Evolutionary conservation across 2,329 filamentous ascomycete genomes (phyloP), one percentile per base, ranked within the genome.

Genomic region (Massarina eburnea): DNA sequence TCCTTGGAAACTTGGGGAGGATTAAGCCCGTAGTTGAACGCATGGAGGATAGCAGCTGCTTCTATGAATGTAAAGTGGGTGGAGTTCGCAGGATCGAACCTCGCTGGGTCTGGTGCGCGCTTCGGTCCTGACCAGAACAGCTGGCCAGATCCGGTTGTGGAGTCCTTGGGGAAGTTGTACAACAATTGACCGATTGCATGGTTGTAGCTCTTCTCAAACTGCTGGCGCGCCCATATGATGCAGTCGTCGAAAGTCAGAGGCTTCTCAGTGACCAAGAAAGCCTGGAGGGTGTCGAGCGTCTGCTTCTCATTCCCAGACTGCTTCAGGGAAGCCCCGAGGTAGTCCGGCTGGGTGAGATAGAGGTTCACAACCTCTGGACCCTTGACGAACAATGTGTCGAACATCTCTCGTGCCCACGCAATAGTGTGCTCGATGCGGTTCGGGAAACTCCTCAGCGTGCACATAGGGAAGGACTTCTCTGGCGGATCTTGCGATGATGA

Each of bases 351-450:
- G 1, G 86, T 89, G 57, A 99, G 79, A 70, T 99, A 96, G 47
- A 95, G 79, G 70, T 99, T 99, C 66, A 94, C 92, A 27, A 91
- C 88, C 73, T 97, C 91, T 0, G 94, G 88, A 24, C 91, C 91
- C 59, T 92, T 94, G 59, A 95, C 91, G 62, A 97, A 99, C 58
- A 86, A 90, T 21, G 85, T 86, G 74, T 97, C 91, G 73, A 99
- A 99, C 55, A 96, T 81, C 70, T 97, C 94, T 62, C 95, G 89
- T 30, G 91, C 86, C 94, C 94, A 99, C 2, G 94, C 94, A 69
- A 99, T 99, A 1, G 94, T 97, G 72, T 99, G 94, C 74, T 99
- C 91, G 62, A 99, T 99, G 63, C 87, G 87, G 79, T 99, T 99
- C 48, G 94, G 94, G 79, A 99, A 99, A 72, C 91, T 96, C 66